phyloP scores from a whole-genome alignment of 345 rosid species.

The Turnera subulata region DNA sequence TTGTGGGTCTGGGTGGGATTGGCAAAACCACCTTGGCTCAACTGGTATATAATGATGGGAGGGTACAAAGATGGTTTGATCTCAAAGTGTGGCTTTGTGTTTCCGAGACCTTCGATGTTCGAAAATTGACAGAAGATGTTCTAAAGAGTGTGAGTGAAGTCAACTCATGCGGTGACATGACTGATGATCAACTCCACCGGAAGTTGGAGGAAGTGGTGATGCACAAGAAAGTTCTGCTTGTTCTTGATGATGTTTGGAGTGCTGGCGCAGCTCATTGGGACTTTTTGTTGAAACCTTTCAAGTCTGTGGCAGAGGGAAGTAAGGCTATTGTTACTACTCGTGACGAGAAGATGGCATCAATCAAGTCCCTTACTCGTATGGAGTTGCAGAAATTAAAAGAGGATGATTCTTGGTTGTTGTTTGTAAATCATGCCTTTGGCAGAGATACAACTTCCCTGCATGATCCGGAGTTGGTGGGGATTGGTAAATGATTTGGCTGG shows the following conservation, averaged over 20 bases:
- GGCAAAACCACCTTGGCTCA: too few relatives aligned
- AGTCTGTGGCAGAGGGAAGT: constrained; percentile 2
- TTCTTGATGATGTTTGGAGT: not conserved
- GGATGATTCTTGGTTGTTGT: not conserved
- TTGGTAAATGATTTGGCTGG: constrained; percentile 28
- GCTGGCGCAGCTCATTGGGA: not conserved
- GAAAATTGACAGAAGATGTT: too few relatives aligned
- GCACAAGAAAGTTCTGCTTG: not conserved
- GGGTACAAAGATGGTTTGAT: too few relatives aligned
- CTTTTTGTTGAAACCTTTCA: not conserved
- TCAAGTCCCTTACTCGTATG: not conserved
- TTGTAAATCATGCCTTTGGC: not conserved
- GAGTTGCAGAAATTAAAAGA: not conserved
- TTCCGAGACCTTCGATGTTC: too few relatives aligned
- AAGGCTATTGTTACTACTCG: not conserved
- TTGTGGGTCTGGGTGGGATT: constrained; percentile 17
- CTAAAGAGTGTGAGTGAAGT: too few relatives aligned
- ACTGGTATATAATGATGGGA: too few relatives aligned
- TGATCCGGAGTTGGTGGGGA: not conserved
- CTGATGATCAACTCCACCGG: not conserved
- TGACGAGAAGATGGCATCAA: not conserved
- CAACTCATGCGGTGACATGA: too few relatives aligned
- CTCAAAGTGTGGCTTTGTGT: too few relatives aligned
- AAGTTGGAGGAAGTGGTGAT: not conserved
- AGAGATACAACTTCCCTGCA: not conserved